phyloP scores from a whole-genome alignment of 1,284 basidiomycete species.

The Grifola frondosa region DNA sequence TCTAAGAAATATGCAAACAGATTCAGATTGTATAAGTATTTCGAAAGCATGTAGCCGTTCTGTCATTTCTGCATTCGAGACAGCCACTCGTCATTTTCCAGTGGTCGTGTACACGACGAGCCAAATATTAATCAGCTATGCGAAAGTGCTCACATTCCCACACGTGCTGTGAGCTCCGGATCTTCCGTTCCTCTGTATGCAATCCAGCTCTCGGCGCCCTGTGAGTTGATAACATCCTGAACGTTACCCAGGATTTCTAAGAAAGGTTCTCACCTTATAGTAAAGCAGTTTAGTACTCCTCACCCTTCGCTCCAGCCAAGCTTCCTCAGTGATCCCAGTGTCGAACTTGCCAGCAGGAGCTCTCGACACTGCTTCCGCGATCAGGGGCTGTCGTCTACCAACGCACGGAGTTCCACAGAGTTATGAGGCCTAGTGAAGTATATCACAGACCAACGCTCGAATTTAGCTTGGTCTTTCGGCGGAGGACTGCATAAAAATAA shows the following conservation, averaged over 20 bases:
- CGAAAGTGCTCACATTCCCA: too few relatives aligned
- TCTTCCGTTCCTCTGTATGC: constrained; percentile 31
- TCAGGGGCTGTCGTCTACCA: constrained; percentile 26
- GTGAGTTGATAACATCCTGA: neutral
- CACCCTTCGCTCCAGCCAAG: constrained; percentile 33
- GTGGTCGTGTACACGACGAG: too few relatives aligned
- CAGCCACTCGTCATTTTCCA: too few relatives aligned
- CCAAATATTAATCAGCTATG: too few relatives aligned
- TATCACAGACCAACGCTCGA: constrained; percentile 38
- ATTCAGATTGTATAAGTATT: too few relatives aligned
- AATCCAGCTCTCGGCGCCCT: constrained; percentile 32
- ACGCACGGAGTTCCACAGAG: constrained; percentile 24
- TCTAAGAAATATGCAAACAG: too few relatives aligned
- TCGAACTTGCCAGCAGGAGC: constrained; percentile 18
- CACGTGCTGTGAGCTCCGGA: too few relatives aligned
- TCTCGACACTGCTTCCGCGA: constrained; percentile 29
- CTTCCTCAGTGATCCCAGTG: constrained; percentile 27
- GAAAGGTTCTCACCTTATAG: constrained; percentile 16
- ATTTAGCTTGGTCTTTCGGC: constrained; percentile 31
- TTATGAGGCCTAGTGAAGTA: constrained; percentile 39
- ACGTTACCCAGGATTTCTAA: neutral
- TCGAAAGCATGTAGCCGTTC: too few relatives aligned
- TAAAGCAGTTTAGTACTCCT: constrained; percentile 26
- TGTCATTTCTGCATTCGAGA: too few relatives aligned
- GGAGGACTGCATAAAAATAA: constrained; percentile 22